phyloP scores from a whole-genome alignment of 208 protist genomes.

The Acanthamoeba castellanii region DNA sequence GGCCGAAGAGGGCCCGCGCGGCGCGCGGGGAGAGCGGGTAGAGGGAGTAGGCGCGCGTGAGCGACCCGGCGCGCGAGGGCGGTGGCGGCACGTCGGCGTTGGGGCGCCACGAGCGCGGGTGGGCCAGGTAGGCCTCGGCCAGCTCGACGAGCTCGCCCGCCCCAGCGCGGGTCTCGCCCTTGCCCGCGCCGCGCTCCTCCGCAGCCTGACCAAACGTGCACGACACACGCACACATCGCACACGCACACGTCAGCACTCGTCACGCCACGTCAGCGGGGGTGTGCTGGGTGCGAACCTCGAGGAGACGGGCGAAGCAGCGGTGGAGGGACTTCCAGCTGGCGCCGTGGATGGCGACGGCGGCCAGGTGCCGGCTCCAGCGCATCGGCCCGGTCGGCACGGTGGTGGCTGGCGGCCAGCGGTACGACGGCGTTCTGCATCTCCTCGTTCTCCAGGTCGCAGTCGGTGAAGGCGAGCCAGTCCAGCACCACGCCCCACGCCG shows the following conservation, averaged over 20 bases:
- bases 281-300: neutral
- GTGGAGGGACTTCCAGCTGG: neutral
- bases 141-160: neutral
- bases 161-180: neutral
- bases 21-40: neutral
- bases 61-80: neutral
- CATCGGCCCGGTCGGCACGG: neutral
- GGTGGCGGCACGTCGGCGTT: neutral
- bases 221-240: too few relatives aligned
- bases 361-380: neutral
- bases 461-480: constrained; percentile 33
- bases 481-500: neutral
- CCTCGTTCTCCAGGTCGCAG: constrained; percentile 3
- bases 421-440: neutral
- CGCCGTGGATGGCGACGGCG: neutral
- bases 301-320: neutral
- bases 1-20: neutral
- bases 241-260: too few relatives aligned
- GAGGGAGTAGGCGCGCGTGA: neutral
- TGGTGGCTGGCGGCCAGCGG: neutral
- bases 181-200: neutral
- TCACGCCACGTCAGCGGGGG: neutral
- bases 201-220: neutral
- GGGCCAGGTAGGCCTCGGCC: constrained; percentile 4
- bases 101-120: constrained; percentile 14